Evolutionary conservation across 306 rosid species (phyloP).

Genomic region (Ziziphus jujuba): DNA sequence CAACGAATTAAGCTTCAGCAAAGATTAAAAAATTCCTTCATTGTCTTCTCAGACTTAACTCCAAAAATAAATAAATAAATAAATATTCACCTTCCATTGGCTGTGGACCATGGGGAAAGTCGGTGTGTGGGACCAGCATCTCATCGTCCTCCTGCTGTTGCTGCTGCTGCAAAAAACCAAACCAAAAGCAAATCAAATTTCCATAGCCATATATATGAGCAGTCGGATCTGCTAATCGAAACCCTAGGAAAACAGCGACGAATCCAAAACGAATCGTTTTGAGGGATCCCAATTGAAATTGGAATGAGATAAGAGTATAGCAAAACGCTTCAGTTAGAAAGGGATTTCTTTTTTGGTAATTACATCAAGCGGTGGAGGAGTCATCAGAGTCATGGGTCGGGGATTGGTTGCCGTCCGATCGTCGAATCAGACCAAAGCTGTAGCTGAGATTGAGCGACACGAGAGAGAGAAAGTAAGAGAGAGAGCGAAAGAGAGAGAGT

Average conservation of each 20-base stretch:
- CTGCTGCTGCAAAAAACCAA: conserved; percentile 26
- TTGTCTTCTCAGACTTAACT: not conserved
- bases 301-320: conserved; percentile 4
- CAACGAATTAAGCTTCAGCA: too few relatives aligned
- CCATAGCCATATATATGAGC: conserved; percentile 11
- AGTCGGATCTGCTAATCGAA: conserved; percentile 29
- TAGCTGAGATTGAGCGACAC: not conserved
- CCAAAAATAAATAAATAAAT: not conserved
- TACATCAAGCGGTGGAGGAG: conserved; percentile 56
- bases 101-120: conserved; percentile 46
- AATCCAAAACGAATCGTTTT: conserved; percentile 6
- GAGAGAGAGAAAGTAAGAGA: not conserved
- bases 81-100: conserved; percentile 51
- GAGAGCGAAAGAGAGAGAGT: conserved; percentile 9
- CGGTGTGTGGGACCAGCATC: conserved; percentile 48
- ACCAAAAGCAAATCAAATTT: conserved; percentile 7
- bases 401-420: conserved; percentile 29
- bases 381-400: conserved; percentile 42
- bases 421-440: conserved; percentile 16
- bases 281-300: conserved; percentile 24
- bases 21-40: not conserved
- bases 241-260: conserved; percentile 28
- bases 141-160: conserved; percentile 46
- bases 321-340: not conserved
- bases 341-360: conserved; percentile 18